Percentiles rank a stretch among this genome's conserved stretches.
phyloP scores from a whole-genome alignment of 192 early-diverging fungal species.

The Rhizophlyctis rosea region DNA sequence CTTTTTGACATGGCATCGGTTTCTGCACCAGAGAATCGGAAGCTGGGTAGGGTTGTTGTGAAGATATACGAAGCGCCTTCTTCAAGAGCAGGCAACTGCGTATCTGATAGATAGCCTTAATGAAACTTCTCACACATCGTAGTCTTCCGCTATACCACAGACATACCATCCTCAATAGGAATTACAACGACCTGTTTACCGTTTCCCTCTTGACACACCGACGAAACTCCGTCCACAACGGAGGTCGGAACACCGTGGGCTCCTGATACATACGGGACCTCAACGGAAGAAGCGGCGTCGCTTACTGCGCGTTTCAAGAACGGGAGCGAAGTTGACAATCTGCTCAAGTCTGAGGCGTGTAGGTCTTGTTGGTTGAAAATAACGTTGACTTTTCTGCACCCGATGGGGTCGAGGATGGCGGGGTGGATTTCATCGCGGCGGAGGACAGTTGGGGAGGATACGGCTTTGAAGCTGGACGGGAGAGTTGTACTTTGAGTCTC shows the following conservation, averaged over 20 bases:
- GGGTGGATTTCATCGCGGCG: constrained; percentile 8
- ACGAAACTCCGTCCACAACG: not conserved
- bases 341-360: constrained; percentile 5
- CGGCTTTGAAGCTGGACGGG: not conserved
- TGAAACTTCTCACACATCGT: no score
- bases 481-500: no score
- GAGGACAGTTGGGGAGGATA: constrained; percentile 10
- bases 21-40: not conserved
- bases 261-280: not conserved
- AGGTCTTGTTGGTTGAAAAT: constrained; percentile 33
- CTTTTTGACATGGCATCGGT: not conserved
- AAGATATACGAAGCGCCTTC: no score
- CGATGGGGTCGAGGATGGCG: constrained; percentile 48
- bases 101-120: no score
- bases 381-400: constrained; percentile 39
- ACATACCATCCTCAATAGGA: not conserved
- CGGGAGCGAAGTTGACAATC: not conserved
- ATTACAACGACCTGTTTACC: not conserved
- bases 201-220: not conserved
- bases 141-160: no score
- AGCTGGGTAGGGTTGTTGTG: no score
- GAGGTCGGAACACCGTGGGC: not conserved
- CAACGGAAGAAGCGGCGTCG: not conserved
- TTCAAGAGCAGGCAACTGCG: no score
- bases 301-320: not conserved